Evolutionary conservation across 2,329 filamentous ascomycete species (phyloP), one percentile per base, ranked within the genome.

Genomic region (Penicillium sp.): DNA sequence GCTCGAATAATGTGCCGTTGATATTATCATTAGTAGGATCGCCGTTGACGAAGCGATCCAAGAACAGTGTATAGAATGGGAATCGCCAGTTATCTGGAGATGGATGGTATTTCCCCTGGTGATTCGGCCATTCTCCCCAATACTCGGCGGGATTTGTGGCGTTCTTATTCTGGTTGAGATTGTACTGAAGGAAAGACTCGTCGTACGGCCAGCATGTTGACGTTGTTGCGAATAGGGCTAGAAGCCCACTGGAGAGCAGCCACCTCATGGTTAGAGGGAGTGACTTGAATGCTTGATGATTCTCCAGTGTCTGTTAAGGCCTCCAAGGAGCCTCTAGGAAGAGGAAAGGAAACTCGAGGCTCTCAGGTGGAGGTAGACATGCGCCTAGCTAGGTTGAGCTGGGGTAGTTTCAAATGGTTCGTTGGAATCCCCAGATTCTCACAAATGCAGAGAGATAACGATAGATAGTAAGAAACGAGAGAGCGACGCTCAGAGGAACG

Each of bases 31-130:
- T 89, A 6, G 79, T 79, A 7, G 87, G 86, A 67, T 89, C 84
- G 42, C 87, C 87, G 67, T 89, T 89, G 54, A 88, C 86, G 68
- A 85, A 89, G 62, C 86, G 80, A 73, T 89, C 87, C 22, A 88
- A 73, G 70, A 88, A 88, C 47, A 89, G 76, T 17, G 86, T 88
- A 71, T 89, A 90, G 71, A 88, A 86, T 0, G 88, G 88, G 61
- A 89, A 83, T 24, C 88, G 81, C 87, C 88, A 90, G 67, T 86
- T 89, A 0, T 77, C 70, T 1, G 87, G 87, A 22, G 86, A 89
- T 0, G 79, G 74, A 12, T 76, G 69, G 66, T 85, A 89, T 33
- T 66, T 68, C 26, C 65, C 64, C 5, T 59, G 28, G 12, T 86
- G 84, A 64, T 80, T 75, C 26, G 75, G 76, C 83, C 85, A 84